phyloP scores from a whole-genome alignment of 371 early-diverging fungal genomes.

The Apophysomyces trapeziformis region DNA sequence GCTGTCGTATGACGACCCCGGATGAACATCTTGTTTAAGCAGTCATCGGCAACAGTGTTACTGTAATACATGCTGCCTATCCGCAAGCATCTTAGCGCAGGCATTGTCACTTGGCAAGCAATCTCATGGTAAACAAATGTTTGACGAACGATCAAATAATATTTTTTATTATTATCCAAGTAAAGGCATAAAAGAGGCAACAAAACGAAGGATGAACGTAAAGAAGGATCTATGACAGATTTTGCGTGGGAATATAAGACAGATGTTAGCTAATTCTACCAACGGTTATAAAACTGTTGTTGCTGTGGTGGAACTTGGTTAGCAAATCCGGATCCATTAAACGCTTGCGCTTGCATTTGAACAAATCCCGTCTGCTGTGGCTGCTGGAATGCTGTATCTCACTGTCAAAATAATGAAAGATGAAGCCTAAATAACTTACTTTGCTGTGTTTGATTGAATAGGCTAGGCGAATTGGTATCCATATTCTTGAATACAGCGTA shows the following conservation, averaged over 20 bases:
- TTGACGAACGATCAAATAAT: no score
- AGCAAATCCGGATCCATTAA: constrained; percentile 15
- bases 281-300: constrained; percentile 28
- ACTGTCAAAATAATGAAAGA: not conserved
- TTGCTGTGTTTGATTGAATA: constrained; percentile 34
- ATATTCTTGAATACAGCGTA: constrained; percentile 49
- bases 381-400: constrained; percentile 19
- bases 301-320: constrained; percentile 25
- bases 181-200: not conserved
- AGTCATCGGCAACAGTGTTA: no score
- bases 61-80: no score
- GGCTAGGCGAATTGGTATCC: constrained; percentile 36
- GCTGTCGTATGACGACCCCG: no score
- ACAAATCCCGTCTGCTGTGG: constrained; percentile 25
- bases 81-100: no score
- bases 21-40: no score
- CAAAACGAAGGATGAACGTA: not conserved
- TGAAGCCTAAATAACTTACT: constrained; percentile 2
- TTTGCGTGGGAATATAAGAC: not conserved
- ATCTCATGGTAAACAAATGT: no score
- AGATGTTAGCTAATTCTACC: constrained; percentile 9
- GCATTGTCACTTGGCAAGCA: no score
- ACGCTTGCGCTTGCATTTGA: constrained; percentile 15
- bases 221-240: not conserved
- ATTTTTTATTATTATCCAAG: no score